A percentile compares a stretch with the other conserved stretches of the same genome.
Conservation (phyloP, 2,329 filamentous ascomycete species). For the Verticillium nubilum region DNA sequence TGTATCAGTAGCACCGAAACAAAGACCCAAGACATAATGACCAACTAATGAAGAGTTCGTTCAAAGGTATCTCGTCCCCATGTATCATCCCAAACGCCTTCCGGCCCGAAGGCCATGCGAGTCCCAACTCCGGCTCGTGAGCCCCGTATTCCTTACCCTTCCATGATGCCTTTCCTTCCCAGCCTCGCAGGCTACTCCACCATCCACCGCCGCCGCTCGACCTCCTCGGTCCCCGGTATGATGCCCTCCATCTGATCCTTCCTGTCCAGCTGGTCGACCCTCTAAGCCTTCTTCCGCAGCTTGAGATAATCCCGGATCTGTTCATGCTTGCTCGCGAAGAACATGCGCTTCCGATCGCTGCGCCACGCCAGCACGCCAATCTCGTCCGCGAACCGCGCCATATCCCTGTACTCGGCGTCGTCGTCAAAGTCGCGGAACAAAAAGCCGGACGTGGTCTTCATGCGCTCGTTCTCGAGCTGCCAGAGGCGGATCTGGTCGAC, state of each 20-base stretch:
- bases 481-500: conserved; percentile 96
- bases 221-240: not conserved
- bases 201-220: not conserved
- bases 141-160: not conserved
- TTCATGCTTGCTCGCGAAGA: conserved; percentile 89
- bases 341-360: conserved; percentile 72
- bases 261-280: conserved; percentile 3
- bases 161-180: no score
- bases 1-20: not conserved
- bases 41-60: not conserved
- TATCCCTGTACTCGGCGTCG: conserved; percentile 62
- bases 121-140: not conserved
- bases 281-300: conserved; percentile 50
- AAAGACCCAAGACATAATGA: not conserved
- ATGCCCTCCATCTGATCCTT: not conserved
- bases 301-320: conserved; percentile 79
- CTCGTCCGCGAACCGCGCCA: conserved; percentile 77
- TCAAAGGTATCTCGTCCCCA: not conserved
- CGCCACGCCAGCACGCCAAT: conserved; percentile 88
- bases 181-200: not conserved
- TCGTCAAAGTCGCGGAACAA: conserved; percentile 84
- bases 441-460: conserved; percentile 78
- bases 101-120: not conserved
- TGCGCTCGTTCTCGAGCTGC: conserved; percentile 95
- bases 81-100: not conserved